phyloP scores from a whole-genome alignment of 1,284 basidiomycete genomes.

The Pseudozyma flocculosa region DNA sequence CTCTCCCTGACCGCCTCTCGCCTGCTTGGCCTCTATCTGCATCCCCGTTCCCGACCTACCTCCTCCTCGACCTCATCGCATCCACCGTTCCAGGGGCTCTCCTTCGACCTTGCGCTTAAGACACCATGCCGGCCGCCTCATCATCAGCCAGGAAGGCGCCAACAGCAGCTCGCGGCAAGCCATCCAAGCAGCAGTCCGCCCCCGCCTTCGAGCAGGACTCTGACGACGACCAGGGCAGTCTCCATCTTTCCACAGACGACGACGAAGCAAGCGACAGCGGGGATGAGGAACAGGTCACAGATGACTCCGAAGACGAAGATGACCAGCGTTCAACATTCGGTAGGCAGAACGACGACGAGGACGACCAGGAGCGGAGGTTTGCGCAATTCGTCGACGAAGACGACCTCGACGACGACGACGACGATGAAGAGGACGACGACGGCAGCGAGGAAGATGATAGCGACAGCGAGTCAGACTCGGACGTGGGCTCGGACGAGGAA shows the following conservation, averaged over 20 bases:
- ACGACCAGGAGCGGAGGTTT: slow-evolving; percentile 8
- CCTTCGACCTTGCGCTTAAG: too few species aligned
- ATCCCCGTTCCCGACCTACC: too few species aligned
- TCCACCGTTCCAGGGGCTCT: too few species aligned
- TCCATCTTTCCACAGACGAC: slow-evolving; percentile 13
- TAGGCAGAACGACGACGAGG: slow-evolving; percentile 3
- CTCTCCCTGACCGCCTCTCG: too few species aligned
- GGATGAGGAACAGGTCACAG: slow-evolving; percentile 2
- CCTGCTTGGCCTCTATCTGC: too few species aligned
- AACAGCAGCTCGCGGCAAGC: neutral
- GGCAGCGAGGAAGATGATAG: slow-evolving; percentile 60
- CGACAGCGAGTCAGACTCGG: slow-evolving; percentile 22
- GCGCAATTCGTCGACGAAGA: slow-evolving; percentile 55
- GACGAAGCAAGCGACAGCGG: slow-evolving; percentile 11
- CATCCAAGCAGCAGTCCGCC: neutral
- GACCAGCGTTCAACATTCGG: slow-evolving; percentile 13
- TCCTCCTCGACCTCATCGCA: too few species aligned
- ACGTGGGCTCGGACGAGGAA: slow-evolving; percentile 7
- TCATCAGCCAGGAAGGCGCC: too few species aligned
- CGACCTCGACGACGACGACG: slow-evolving; percentile 55
- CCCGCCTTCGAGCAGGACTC: slow-evolving; percentile 30
- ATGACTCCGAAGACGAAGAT: slow-evolving; percentile 11
- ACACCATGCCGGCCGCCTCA: too few species aligned
- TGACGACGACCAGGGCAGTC: slow-evolving; percentile 14
- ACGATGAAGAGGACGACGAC: slow-evolving; percentile 65